Evolutionary conservation across 106 monocot genomes (phyloP), one percentile per base, ranked within the genome.

Genomic region (Amphibolis antarctica): DNA sequence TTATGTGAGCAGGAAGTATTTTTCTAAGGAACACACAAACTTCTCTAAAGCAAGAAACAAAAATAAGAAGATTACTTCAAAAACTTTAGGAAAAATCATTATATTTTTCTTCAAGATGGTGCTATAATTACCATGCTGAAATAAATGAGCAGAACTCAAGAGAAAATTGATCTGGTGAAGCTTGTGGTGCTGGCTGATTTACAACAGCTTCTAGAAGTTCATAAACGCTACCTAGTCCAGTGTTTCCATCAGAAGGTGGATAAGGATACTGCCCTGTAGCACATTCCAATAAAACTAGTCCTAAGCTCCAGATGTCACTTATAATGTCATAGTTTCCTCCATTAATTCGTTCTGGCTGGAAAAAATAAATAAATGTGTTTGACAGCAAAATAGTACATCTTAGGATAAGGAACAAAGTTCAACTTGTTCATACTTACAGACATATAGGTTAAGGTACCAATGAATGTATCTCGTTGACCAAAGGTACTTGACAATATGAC

Each of bases 261-360:
- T 88, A 93, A 55, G 92, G 88, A 76, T 85, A 88, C 36, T 72
- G 65, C 10, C 88, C 88, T 4, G 80, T 85, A 22, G 88, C 88
- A 65, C 88, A 88, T 61, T 88, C 80, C 66, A 93, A 54, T 55
- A 88, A 64, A 59, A 85, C 80, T 61, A 93, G 44, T 28, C 92
- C 92, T 42, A 93, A 63, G 76, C 92, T 93, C 92, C 92, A 93
- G 29, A 93, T 85, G 62, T 93, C 92, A 67, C 92, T 88, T 28
- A 74, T 28, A 28, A 74, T 83, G 11, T 88, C 85, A 75, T 88
- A 76, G 28, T 60, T 74, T n/a, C 63, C 43, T 22, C 63, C 75
- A 50, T 53, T 80, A 22, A 93, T 93, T 60, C 88, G 69, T 72
- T 93, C 88, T 62, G 92, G 92, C 92, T 93, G 62, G 60, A 28